Evolutionary conservation across 768 basidiomycete genomes (phyloP), one percentile per base, ranked within the genome.

Genomic region (Leucocoprinus birnbaumii): DNA sequence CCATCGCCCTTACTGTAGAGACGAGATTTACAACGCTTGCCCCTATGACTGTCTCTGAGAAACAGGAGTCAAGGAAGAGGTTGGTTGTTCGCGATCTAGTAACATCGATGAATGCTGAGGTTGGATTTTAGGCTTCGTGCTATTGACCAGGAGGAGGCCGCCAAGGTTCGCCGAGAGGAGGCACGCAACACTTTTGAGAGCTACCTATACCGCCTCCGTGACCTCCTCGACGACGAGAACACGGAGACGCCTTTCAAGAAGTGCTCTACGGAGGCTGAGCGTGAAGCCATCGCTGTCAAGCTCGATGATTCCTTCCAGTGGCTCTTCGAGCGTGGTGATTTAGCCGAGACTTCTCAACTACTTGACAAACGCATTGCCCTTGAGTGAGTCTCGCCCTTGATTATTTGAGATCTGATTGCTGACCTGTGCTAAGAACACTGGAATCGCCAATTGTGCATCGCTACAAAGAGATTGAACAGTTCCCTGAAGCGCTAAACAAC

Each of bases 171-270:
- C 51, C 85, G 85, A 27, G 95, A 95, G 63, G 97, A 98, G 67
- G 92, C 93, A 2, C 80, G 88, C 26, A 99, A 99, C 70, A 77
- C 81, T 22, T 83, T 99, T 49, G 97, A 99, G 69, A 84, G 87
- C 27, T 97, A 97, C 66, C 71, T 98, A n/a, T 99, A 99, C 73
- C 82, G 87, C 57, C 71, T 97, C 31, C 86, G 91, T 19, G 94
- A 94, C 64, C 76, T 96, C 9, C 74, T 98, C 26, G 79, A 82
- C 26, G 84, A 88, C 37, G 80, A 82, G 10, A 81, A 82, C 60
- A 62, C 71, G 3, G 79, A 84, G 7, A 83, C 86, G 6, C 89
- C 92, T 2, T 91, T 98, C 73, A 84, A 84, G 69, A 87, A 90
- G 64, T 95, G 88, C 66, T 95, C 94, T 3, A 87, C 86, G 59